Conservation (phyloP, 768 basidiomycete species). For the Rhodotorula toruloides region DNA sequence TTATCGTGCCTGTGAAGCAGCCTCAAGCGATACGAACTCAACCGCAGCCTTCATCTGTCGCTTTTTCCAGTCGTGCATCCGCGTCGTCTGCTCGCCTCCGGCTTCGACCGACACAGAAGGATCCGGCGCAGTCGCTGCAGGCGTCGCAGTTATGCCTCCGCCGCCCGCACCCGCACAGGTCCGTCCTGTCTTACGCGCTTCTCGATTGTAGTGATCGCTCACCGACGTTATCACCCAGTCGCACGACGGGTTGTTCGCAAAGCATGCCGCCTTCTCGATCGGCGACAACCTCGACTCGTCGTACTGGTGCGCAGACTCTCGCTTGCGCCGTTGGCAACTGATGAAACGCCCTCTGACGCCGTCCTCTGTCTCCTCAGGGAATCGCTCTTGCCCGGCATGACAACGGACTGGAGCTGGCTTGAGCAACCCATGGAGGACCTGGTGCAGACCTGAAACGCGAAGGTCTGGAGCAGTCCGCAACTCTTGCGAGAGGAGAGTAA, state of each 20-base stretch:
- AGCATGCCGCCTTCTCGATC: no score
- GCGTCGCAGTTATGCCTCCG: not conserved
- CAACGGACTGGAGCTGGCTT: slow-evolving; percentile 25
- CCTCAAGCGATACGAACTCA: not conserved
- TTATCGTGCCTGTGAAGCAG: slow-evolving; percentile 4
- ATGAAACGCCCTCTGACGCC: not conserved
- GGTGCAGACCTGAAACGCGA: no score
- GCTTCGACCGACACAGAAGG: not conserved
- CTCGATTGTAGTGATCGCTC: not conserved
- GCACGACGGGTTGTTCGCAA: not conserved
- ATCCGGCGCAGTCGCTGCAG: not conserved
- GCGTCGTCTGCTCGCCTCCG: slow-evolving; percentile 7
- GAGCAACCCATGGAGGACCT: not conserved
- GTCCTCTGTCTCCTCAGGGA: slow-evolving; percentile 2
- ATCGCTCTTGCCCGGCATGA: slow-evolving; percentile 22
- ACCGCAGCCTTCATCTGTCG: slow-evolving; percentile 19
- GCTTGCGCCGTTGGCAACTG: not conserved
- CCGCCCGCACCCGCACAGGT: not conserved
- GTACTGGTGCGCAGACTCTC: slow-evolving; percentile 8
- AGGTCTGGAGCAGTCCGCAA: no score
- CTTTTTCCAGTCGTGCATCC: slow-evolving; percentile 21
- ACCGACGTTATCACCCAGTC: not conserved
- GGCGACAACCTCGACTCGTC: slow-evolving; percentile 5
- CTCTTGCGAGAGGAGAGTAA: no score
- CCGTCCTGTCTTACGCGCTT: not conserved